phyloP scores from a whole-genome alignment of 805 yeast genomes.

The Lachancea mirantina region DNA sequence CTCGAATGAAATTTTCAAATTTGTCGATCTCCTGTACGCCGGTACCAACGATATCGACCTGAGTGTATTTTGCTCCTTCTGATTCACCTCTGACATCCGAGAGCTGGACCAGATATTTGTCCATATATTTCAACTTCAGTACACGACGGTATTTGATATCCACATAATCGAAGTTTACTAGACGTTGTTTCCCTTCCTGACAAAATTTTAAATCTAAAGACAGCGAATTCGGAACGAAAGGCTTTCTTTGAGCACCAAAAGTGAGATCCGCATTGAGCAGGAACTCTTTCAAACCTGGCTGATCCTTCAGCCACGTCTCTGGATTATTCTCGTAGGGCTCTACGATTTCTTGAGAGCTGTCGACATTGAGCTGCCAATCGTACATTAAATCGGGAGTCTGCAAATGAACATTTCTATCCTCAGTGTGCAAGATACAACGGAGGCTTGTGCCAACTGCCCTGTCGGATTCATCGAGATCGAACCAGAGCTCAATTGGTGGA shows the following conservation, averaged over 20 bases:
- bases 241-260: conserved; percentile 12
- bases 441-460: conserved; percentile 17
- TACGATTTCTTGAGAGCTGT: conserved; percentile 14
- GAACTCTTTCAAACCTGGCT: conserved; percentile 39
- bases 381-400: conserved; percentile 21
- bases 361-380: conserved; percentile 22
- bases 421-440: conserved; percentile 19
- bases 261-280: conserved; percentile 21
- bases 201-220: conserved; percentile 11
- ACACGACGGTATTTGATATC: conserved; percentile 20
- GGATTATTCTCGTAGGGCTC: conserved; percentile 16
- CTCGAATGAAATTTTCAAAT: conserved; percentile 14
- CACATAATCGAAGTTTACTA: conserved; percentile 19
- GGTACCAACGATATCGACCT: conserved; percentile 25
- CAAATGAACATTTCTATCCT: conserved; percentile 16
- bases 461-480: conserved; percentile 25
- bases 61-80: conserved; percentile 22
- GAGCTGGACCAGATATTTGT: conserved; percentile 27
- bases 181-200: conserved; percentile 2
- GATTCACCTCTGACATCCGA: conserved; percentile 26
- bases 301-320: conserved; percentile 32
- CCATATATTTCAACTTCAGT: conserved; percentile 21
- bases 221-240: conserved; percentile 12
- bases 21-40: conserved; percentile 9
- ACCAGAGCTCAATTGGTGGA: conserved; percentile 27